Conservation (phyloP, 371 early-diverging fungal species). For the Phascolomyces articulosus region DNA sequence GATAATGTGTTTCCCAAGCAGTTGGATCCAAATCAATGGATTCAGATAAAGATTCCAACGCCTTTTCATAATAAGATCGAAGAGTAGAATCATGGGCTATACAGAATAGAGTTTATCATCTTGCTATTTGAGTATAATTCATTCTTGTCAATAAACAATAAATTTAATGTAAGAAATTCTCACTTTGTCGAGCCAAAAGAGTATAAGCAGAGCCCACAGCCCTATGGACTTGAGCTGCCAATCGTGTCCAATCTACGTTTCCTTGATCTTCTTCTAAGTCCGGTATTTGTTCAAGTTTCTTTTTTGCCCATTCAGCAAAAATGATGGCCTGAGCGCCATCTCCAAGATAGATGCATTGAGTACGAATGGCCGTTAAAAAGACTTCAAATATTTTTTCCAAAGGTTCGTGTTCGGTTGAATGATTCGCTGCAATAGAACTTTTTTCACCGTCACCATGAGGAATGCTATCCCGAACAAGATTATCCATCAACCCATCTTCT, state of each 20-base stretch:
- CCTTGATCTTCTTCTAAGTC: background rate
- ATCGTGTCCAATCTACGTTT: background rate
- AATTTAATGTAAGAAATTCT: no score
- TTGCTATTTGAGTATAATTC: no score
- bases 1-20: constrained; percentile 66
- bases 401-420: constrained; percentile 11
- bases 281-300: background rate
- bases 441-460: constrained; percentile 46
- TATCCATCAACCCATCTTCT: constrained; percentile 11
- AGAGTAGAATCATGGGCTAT: constrained; percentile 50
- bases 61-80: constrained; percentile 66
- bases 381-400: constrained; percentile 35
- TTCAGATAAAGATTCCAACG: constrained; percentile 59
- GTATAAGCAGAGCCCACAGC: constrained; percentile 63
- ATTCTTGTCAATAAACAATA: no score
- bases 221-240: constrained; percentile 46
- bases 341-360: constrained; percentile 46
- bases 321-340: constrained; percentile 33
- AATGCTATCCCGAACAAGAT: constrained; percentile 2
- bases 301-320: constrained; percentile 27
- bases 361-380: constrained; percentile 41
- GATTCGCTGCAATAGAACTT: constrained; percentile 51
- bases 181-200: constrained; percentile 59
- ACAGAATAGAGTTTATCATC: background rate
- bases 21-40: constrained; percentile 53